phyloP scores from a whole-genome alignment of 2,329 filamentous ascomycete species.

The Atkinsonella hypoxylon region DNA sequence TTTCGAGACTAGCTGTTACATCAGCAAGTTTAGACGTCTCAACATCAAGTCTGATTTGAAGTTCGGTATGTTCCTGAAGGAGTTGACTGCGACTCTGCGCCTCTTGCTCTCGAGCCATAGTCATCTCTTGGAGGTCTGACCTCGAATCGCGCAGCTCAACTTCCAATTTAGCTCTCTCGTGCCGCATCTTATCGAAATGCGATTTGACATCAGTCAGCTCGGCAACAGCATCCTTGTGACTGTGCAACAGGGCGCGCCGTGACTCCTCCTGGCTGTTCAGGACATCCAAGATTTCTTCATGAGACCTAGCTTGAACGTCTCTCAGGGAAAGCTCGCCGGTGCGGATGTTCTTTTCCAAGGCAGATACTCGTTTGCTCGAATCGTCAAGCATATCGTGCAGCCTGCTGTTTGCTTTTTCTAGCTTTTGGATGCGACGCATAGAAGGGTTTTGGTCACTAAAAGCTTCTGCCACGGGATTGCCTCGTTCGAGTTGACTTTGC shows the following conservation, averaged over 20 bases:
- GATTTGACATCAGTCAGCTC: conserved; percentile 80
- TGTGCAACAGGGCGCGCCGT: conserved; percentile 65
- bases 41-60: conserved; percentile 85
- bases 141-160: conserved; percentile 75
- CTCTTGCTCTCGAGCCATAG: conserved; percentile 72
- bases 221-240: conserved; percentile 73
- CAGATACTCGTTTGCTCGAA: conserved; percentile 82
- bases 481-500: conserved; percentile 70
- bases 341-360: conserved; percentile 74
- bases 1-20: conserved; percentile 66
- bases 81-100: conserved; percentile 77
- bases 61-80: conserved; percentile 81
- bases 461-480: conserved; percentile 49
- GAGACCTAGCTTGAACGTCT: conserved; percentile 84
- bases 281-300: conserved; percentile 86
- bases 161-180: conserved; percentile 66
- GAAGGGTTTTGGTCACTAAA: conserved; percentile 73
- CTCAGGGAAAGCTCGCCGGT: conserved; percentile 79
- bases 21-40: conserved; percentile 79
- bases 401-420: conserved; percentile 83
- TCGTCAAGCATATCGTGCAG: conserved; percentile 93
- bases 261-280: conserved; percentile 90
- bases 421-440: conserved; percentile 69
- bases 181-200: conserved; percentile 77
- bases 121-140: conserved; percentile 74